These are phyloP conservation scores for Nymphaea thermarum DNA, from an alignment of 164 flowering plant genomes.

Conservation along the genomic window DNA sequence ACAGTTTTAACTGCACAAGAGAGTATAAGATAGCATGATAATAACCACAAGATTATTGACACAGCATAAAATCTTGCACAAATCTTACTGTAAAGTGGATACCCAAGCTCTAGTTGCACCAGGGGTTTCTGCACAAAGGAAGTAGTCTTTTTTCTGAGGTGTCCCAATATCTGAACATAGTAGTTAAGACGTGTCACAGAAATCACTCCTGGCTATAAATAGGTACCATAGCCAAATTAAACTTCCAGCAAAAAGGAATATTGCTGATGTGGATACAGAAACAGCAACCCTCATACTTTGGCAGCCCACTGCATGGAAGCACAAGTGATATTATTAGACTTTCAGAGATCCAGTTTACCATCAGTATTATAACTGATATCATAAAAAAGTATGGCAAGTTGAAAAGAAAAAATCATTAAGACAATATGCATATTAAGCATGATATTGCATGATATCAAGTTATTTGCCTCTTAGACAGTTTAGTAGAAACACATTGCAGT, in stretches of 20 bases:
- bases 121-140: slow-evolving; percentile 97
- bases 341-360: background rate
- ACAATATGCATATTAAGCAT: background rate
- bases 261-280: slow-evolving; percentile 64
- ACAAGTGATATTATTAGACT: background rate
- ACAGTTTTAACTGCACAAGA: too few species aligned
- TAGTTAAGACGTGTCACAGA: slow-evolving; percentile 23
- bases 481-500: too few species aligned
- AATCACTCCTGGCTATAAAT: background rate
- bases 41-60: background rate
- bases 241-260: background rate
- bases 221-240: background rate
- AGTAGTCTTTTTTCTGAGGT: slow-evolving; percentile 90
- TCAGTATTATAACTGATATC: background rate
- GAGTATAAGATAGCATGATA: too few species aligned
- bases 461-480: too few species aligned
- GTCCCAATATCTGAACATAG: slow-evolving; percentile 66
- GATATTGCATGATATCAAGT: background rate
- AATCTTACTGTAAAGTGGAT: slow-evolving; percentile 84
- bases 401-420: background rate
- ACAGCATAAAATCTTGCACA: slow-evolving; percentile 2
- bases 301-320: slow-evolving; percentile 60
- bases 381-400: slow-evolving; percentile 1
- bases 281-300: slow-evolving; percentile 97
- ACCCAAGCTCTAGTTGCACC: slow-evolving; percentile 99